Evolutionary conservation across 805 yeast genomes (phyloP).

Genomic region (Trichomonascus vanleenenianus): DNA sequence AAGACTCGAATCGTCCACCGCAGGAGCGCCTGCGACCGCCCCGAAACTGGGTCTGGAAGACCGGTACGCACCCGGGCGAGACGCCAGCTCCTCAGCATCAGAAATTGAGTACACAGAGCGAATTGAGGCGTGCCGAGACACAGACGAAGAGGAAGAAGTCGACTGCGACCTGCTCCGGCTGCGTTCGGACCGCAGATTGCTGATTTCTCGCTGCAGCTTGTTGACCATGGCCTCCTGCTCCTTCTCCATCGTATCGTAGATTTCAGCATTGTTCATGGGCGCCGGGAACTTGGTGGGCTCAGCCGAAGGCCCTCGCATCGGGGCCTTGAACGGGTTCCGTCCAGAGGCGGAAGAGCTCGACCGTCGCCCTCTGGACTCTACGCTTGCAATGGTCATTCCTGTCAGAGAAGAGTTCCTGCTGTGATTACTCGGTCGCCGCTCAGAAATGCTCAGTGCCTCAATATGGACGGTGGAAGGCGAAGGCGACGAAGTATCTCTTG

Average conservation of each 20-base stretch:
- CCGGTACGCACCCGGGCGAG: constrained; percentile 9
- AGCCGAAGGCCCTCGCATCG: background rate
- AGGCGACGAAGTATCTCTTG: too few relatives aligned
- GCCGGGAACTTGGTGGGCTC: constrained; percentile 4
- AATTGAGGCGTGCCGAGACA: constrained; percentile 21
- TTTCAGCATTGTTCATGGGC: constrained; percentile 21
- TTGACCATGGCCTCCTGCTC: constrained; percentile 73
- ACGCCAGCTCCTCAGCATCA: constrained; percentile 13
- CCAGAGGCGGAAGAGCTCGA: constrained; percentile 6
- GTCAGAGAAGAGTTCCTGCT: too few relatives aligned
- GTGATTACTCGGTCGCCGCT: too few relatives aligned
- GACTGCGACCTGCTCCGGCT: constrained; percentile 27
- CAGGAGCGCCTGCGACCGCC: constrained; percentile 13
- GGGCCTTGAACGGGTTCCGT: background rate
- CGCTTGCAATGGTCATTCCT: too few relatives aligned
- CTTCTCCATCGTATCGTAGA: constrained; percentile 43
- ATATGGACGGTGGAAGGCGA: too few relatives aligned
- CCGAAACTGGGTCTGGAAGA: constrained; percentile 21
- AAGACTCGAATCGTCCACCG: constrained; percentile 16
- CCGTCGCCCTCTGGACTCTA: constrained; percentile 4
- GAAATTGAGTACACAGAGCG: constrained; percentile 19
- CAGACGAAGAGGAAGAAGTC: constrained; percentile 24
- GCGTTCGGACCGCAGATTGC: constrained; percentile 42
- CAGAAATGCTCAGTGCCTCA: too few relatives aligned
- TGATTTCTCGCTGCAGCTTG: constrained; percentile 56